Evolutionary conservation across 345 rosid species (phyloP).

Genomic region (Syzygium oleosum): DNA sequence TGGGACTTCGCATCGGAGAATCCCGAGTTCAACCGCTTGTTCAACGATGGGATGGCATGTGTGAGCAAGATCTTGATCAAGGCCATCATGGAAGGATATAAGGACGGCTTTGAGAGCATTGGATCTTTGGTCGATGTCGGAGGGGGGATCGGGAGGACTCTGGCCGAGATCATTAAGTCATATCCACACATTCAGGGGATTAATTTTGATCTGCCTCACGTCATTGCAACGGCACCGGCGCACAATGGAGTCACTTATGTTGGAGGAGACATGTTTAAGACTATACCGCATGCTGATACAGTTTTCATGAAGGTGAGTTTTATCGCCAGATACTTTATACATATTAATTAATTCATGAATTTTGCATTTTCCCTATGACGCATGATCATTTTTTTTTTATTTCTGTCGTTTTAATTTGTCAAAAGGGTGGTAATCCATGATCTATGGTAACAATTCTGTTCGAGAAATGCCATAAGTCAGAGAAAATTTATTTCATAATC

Average conservation of each 20-base stretch:
- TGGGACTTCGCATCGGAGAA: slow-evolving; percentile 1
- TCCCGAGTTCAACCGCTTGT: background rate
- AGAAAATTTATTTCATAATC: background rate
- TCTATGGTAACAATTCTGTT: no score
- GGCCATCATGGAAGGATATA: background rate
- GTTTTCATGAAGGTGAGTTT: slow-evolving; percentile 3
- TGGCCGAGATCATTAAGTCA: slow-evolving; percentile 4
- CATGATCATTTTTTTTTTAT: background rate
- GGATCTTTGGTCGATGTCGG: slow-evolving; percentile 12
- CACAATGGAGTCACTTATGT: slow-evolving; percentile 1
- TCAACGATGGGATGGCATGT: slow-evolving; percentile 9
- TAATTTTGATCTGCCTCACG: slow-evolving; percentile 20
- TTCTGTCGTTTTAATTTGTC: background rate
- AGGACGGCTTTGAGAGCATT: slow-evolving; percentile 2
- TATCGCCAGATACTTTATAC: background rate
- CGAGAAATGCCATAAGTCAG: background rate
- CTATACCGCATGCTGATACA: slow-evolving; percentile 11
- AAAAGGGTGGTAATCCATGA: no score
- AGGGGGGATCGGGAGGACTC: slow-evolving; percentile 1
- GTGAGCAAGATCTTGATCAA: background rate
- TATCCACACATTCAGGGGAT: slow-evolving; percentile 4
- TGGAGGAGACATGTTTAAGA: slow-evolving; percentile 16
- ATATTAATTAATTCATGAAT: background rate
- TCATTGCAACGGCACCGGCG: slow-evolving; percentile 2
- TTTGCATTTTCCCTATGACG: background rate